Conservation (phyloP, 2,329 filamentous ascomycete species). For the Apiospora sp. region DNA sequence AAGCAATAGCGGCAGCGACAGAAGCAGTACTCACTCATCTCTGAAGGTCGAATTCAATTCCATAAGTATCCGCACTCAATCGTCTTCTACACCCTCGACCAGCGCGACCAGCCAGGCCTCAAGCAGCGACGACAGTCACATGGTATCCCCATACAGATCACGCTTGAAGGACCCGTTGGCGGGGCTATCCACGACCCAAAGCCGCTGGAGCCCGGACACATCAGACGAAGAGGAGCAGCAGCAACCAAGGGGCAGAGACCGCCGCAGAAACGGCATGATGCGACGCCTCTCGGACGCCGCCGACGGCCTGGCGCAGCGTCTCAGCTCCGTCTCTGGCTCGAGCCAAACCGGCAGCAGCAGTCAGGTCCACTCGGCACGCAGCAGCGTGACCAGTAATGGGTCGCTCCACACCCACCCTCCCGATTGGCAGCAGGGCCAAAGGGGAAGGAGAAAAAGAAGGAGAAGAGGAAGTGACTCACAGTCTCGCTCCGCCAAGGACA, state of each 20-base stretch:
- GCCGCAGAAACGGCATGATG: background rate
- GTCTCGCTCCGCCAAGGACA: no score
- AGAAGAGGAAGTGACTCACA: no score
- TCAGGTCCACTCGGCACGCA: background rate
- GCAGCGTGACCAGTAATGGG: background rate
- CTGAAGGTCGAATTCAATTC: no score
- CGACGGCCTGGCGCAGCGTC: background rate
- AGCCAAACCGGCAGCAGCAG: background rate
- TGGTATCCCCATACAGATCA: no score
- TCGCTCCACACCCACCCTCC: no score
- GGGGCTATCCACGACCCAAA: background rate
- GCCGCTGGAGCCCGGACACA: background rate
- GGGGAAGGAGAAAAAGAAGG: no score
- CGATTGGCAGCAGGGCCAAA: no score
- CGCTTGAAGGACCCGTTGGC: no score
- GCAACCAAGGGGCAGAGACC: background rate
- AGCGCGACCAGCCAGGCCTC: background rate
- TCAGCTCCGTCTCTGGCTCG: background rate
- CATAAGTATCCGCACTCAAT: background rate
- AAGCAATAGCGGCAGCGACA: background rate
- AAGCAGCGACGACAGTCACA: background rate
- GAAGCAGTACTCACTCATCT: background rate
- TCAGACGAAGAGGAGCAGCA: background rate
- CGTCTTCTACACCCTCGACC: fast-evolving
- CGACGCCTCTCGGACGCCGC: background rate